phyloP scores from a whole-genome alignment of 2,329 filamentous ascomycete species.

The Alternaria ventricosa region DNA sequence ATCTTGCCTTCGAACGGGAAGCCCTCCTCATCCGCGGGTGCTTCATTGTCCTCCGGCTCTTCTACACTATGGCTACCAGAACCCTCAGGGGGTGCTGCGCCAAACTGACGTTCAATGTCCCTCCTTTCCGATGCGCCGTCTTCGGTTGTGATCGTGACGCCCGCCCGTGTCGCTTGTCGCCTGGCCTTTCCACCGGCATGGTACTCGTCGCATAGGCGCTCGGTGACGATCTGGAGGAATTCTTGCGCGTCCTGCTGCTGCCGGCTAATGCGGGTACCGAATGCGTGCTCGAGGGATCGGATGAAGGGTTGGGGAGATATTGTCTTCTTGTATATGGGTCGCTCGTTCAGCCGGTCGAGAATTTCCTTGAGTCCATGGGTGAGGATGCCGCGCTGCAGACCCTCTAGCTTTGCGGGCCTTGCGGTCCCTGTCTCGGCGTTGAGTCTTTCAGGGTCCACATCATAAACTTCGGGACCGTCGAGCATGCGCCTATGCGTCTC shows the following conservation, averaged over 20 bases:
- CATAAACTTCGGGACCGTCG: slow-evolving; percentile 79
- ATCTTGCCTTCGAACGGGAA: slow-evolving; percentile 93
- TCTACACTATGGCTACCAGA: slow-evolving; percentile 40
- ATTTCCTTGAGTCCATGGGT: slow-evolving; percentile 91
- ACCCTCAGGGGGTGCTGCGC: slow-evolving; percentile 22
- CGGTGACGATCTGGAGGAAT: slow-evolving; percentile 91
- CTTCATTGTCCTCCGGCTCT: slow-evolving; percentile 20
- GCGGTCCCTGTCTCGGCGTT: slow-evolving; percentile 50
- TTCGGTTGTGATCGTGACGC: slow-evolving; percentile 23
- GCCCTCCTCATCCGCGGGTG: slow-evolving; percentile 63
- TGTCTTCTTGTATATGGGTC: slow-evolving; percentile 91
- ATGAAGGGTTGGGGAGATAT: slow-evolving; percentile 90
- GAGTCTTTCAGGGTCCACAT: slow-evolving; percentile 60
- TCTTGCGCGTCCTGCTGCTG: slow-evolving; percentile 98
- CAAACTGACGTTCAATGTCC: slow-evolving; percentile 38
- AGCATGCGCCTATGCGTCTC: slow-evolving; percentile 85
- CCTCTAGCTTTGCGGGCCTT: slow-evolving; percentile 58
- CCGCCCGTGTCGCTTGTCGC: slow-evolving; percentile 56
- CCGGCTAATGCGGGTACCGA: slow-evolving; percentile 86
- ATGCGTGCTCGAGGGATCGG: slow-evolving; percentile 80
- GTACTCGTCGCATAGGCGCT: slow-evolving; percentile 92
- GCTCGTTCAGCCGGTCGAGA: slow-evolving; percentile 88
- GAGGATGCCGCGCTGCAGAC: slow-evolving; percentile 79
- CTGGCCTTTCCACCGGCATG: slow-evolving; percentile 81
- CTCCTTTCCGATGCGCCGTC: slow-evolving; percentile 26